Evolutionary conservation across 202 grass and related monocot species (phyloP), one percentile per base, ranked within the genome.

Genomic region (Digitaria exilis): DNA sequence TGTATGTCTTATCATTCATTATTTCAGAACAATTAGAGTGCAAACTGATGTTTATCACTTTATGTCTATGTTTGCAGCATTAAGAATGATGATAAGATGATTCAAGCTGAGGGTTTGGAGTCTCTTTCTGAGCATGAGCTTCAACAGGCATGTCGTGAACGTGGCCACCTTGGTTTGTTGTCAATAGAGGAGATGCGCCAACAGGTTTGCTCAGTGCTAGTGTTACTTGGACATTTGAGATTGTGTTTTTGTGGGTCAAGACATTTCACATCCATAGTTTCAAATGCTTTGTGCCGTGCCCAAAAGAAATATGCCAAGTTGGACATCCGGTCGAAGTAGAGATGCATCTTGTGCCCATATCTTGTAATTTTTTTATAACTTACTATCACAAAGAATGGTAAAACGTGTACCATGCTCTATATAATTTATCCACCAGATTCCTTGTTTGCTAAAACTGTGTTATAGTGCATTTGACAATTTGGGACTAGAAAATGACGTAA

Each of bases 51-150:
- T 65, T 69, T 69, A 70, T 56, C 15, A 56, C 37, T 82, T 71
- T 82, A 57, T 77, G 31, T 82, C 17, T 67, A 21, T 82, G 49
- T 66, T 39, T 85, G 26, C 60, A 98, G 96, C 73, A 98, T 98
- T 73, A 98, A 93, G 60, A 88, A 93, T 81, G 96, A 98, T 83
- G 96, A 98, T 85, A 98, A 90, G 71, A 82, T 98, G 79, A 95
- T 95, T 50, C 90, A 93, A 61, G 69, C 80, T 63, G 96, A 98
- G 72, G 96, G 92, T 62, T 50, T 98, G 45, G 90, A 91, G 37
- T 87, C 92, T 91, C 92, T 98, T 88, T 93, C 92, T 86, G 95
- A 98, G 43, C 77, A 95, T 66, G 95, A 98, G 83, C 88, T 98
- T 80, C 86, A 85, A 77, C 95, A 98, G 51, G 95, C 95, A 68